Evolutionary conservation across 1,284 basidiomycete species (phyloP), one percentile per base, ranked within the genome.

Genomic region (Cutaneotrichosporon spelunceum): DNA sequence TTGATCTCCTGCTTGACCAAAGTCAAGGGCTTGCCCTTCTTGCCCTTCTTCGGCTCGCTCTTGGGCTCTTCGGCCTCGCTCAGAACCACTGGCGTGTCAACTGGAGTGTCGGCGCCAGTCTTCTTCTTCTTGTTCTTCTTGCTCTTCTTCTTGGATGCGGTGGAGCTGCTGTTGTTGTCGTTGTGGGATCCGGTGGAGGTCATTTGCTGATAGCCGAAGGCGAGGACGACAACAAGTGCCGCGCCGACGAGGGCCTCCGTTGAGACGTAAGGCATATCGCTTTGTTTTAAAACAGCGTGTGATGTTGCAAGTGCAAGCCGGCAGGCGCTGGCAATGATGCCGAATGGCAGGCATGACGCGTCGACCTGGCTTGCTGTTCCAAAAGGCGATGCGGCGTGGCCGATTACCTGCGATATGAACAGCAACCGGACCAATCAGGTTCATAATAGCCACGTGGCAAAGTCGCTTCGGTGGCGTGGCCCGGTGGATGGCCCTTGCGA

Each of bases 221-320:
- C 72, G 14, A 78, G 65, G 24, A 72, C 64, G 19, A 72, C 66
- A 27, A 78, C 53, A 3, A 78, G 68, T 0, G 66, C 72, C 4
- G 65, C 73, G 7, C 73, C 75, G 9, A 76, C 64, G 14, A 77
- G 68, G 6, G 72, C 75, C 59, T 78, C 76, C 50, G 72, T 76
- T 1, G 76, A 77, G 56, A 78, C 74, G 65, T 78, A 75, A 26
- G 76, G 76, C 76, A 78, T 78, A 58, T 24, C 13, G 56, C 14
- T 21, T 42, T 19, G 42, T 39, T 29, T 36, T 24, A 39, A 47
- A 49, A 9, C 26, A 53, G 21, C 29, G 49, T 36, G 21, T n/a
- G 13, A 29, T 5, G 16, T 26, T n/a, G 53, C 23, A 23, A n/a
- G 14, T 21, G 52, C 52, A 23, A 39, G 44, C 23, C 10, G 44